Percentiles rank a stretch among this genome's conserved stretches.
phyloP scores from a whole-genome alignment of 345 rosid genomes.

The Melaleuca quinquenervia region DNA sequence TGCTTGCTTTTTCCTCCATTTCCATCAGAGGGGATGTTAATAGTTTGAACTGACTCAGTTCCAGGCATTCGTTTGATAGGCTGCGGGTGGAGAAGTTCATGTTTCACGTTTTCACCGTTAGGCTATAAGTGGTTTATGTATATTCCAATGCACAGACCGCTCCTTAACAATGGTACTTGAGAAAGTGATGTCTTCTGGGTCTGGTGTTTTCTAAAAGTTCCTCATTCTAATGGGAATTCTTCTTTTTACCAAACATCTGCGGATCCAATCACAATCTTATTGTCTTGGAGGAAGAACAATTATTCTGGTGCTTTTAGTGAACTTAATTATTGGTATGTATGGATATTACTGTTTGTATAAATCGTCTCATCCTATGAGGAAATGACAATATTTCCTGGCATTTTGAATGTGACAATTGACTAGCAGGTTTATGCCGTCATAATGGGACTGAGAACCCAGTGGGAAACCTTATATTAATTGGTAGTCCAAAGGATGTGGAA shows the following conservation, averaged over 20 bases:
- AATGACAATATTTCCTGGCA: not conserved
- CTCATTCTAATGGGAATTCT: not conserved
- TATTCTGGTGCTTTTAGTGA: not conserved
- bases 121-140: not conserved
- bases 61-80: not conserved
- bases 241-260: too few species aligned
- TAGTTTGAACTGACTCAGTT: not conserved
- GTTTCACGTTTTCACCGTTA: not conserved
- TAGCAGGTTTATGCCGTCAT: constrained; percentile 25
- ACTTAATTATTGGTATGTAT: not conserved
- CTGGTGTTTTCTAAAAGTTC: not conserved
- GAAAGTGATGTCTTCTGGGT: not conserved
- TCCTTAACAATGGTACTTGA: not conserved
- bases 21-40: not conserved
- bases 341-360: not conserved
- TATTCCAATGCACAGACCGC: not conserved
- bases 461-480: constrained; percentile 3
- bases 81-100: not conserved
- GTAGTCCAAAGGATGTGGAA: constrained; percentile 3
- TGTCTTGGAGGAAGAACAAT: not conserved
- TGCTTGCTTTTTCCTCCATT: not conserved
- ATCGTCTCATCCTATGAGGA: not conserved
- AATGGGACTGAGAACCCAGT: constrained; percentile 1
- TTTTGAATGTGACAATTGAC: not conserved
- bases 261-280: too few species aligned